Evolutionary conservation across 768 basidiomycete genomes (phyloP).

Genomic region (Mycena capillaripes): DNA sequence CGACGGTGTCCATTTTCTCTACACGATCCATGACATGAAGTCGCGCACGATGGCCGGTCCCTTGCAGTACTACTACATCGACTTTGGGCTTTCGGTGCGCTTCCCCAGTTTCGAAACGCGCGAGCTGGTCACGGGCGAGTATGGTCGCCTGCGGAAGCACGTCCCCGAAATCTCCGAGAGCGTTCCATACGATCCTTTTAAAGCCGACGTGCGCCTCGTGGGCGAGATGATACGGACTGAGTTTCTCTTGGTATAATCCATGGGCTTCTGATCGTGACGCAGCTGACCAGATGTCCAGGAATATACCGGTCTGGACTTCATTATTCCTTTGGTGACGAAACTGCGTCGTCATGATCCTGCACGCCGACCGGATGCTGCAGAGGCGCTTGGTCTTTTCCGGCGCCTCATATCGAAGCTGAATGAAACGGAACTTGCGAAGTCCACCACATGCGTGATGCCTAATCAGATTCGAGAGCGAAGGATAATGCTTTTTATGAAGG

Average conservation of each 20-base stretch:
- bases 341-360: background rate
- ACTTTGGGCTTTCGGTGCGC: slow-evolving; percentile 3
- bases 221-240: slow-evolving; percentile 3
- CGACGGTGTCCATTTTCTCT: background rate
- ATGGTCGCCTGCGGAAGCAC: background rate
- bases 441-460: too few relatives aligned
- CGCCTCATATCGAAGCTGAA: slow-evolving; percentile 41
- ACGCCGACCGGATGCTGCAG: background rate
- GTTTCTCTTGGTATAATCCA: background rate
- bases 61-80: slow-evolving; percentile 6
- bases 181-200: slow-evolving; percentile 13
- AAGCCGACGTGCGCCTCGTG: slow-evolving; percentile 1
- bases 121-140: background rate
- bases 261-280: too few relatives aligned
- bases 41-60: background rate
- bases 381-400: background rate
- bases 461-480: too few relatives aligned
- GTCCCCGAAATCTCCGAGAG: slow-evolving; percentile 12
- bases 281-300: too few relatives aligned
- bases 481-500: too few relatives aligned
- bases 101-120: background rate
- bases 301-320: too few relatives aligned
- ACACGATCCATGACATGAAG: background rate
- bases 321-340: background rate
- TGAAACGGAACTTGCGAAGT: too few relatives aligned